Evolutionary conservation across 371 early-diverging fungal genomes (phyloP), one percentile per base, ranked within the genome.

Genomic region (Rhizomucor pusillus): DNA sequence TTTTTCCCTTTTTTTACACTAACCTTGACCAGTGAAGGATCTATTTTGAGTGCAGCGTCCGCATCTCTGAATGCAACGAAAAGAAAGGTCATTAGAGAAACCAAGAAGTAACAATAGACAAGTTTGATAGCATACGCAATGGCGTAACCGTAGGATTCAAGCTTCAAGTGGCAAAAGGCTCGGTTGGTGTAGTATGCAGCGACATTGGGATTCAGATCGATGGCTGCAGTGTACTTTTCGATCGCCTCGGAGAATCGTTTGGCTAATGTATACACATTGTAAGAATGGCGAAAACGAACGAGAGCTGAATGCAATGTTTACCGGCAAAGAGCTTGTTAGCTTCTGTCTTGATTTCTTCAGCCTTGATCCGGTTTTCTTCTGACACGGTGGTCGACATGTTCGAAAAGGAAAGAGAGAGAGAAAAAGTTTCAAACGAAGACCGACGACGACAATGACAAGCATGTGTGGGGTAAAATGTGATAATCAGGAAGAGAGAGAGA

Each of bases 131-230:
- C 79, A 49, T 80, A 85, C 85, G 78, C 63, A 60, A 93, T 89
- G 39, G 95, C 95, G 50, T 89, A 88, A 6, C 94, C 96, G 71
- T 93, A 97, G 47, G 87, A 84, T 71, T 98, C 98, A 13, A 87
- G 68, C 48, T 87, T 84, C 18, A 93, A 80, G 69, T 95, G 86
- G 40, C 93, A 93, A 58, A 95, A 89, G 3, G 96, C 93, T 24
- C 99, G 84, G 69, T 98, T 98, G 25, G 94, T 82, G 59, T 91
- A 96, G 69, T 88, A 94, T 18, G 89, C 88, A 5, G 94, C 86
- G 0, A 90, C 89, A 16, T 80, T 79, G 14, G 94, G 90, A 66
- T 96, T 88, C 20, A 86, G 61, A 39, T 87, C 77, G 48, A 95
- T 92, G 10, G 94, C 94, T 56, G 84, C 81, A 9, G 88, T 85